Percentiles rank a stretch among this genome's conserved stretches.
Evolutionary conservation across 2,329 filamentous ascomycete genomes (phyloP).

Genomic region (Ophiostoma fasciatum): DNA sequence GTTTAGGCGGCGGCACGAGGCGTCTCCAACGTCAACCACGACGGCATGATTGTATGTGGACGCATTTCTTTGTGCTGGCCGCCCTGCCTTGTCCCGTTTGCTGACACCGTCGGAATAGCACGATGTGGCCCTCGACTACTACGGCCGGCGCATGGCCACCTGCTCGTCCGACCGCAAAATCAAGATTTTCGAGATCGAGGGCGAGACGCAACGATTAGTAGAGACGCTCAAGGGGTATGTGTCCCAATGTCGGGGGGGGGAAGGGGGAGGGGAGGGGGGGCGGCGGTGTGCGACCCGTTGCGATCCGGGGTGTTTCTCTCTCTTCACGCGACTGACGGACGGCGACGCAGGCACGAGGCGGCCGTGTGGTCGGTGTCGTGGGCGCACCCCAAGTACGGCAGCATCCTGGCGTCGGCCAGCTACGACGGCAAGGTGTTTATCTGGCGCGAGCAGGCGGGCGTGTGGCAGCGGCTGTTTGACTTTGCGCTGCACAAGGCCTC

Average conservation of each 20-base stretch:
- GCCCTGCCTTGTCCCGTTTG: neutral
- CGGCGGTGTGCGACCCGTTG: no score
- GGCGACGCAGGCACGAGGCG: conserved; percentile 80
- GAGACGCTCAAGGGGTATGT: conserved; percentile 88
- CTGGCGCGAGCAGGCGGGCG: conserved; percentile 74
- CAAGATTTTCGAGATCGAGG: conserved; percentile 98
- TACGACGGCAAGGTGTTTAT: conserved; percentile 98
- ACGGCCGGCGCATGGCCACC: conserved; percentile 87
- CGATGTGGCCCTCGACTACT: conserved; percentile 97
- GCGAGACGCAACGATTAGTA: conserved; percentile 73
- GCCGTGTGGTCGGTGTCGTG: conserved; percentile 97
- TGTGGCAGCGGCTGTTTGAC: conserved; percentile 81
- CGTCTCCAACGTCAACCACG: conserved; percentile 74
- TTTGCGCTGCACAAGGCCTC: conserved; percentile 88
- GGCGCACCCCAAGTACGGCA: conserved; percentile 97
- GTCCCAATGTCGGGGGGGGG: no score
- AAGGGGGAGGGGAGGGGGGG: no score
- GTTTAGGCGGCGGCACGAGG: conserved; percentile 40
- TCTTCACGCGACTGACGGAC: no score
- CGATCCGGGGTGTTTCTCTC: no score
- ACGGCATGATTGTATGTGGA: conserved; percentile 95
- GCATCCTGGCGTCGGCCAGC: conserved; percentile 85
- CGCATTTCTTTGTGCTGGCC: neutral
- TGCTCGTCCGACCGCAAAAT: conserved; percentile 97
- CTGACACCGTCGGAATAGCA: conserved; percentile 41